Percentiles rank a stretch among this genome's conserved stretches.
Evolutionary conservation across 2,329 filamentous ascomycete genomes (phyloP).

Genomic region (Pyrenochaeta sp.): DNA sequence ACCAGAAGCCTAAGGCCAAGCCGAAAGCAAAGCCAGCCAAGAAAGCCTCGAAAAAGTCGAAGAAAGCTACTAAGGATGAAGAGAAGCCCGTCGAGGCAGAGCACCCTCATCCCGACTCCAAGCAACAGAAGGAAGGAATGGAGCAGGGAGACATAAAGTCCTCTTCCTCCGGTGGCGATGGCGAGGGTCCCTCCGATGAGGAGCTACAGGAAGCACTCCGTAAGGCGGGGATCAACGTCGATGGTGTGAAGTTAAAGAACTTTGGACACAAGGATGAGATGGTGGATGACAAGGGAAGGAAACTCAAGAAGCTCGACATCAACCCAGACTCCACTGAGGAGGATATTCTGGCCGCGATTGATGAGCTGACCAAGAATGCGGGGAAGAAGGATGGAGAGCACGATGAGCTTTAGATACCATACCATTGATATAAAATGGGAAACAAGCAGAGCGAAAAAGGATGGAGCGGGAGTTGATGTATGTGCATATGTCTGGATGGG

Average conservation of each 20-base stretch:
- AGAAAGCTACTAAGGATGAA: conserved; percentile 43
- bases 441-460: background rate
- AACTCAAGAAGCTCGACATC: conserved; percentile 36
- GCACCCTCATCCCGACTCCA: conserved; percentile 2
- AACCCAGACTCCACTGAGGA: conserved; percentile 45
- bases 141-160: background rate
- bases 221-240: conserved; percentile 43
- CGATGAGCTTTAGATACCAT: conserved; percentile 29
- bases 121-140: conserved; percentile 13
- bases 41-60: conserved; percentile 36
- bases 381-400: conserved; percentile 14
- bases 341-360: conserved; percentile 59
- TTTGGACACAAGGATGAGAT: conserved; percentile 29
- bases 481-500: background rate
- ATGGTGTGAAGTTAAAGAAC: conserved; percentile 33
- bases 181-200: conserved; percentile 37
- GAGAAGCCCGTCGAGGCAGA: conserved; percentile 27
- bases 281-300: conserved; percentile 27
- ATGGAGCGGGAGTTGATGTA: background rate
- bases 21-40: conserved; percentile 46
- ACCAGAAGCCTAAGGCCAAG: conserved; percentile 45
- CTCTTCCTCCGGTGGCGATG: background rate
- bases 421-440: background rate
- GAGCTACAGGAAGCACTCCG: conserved; percentile 41
- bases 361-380: conserved; percentile 45